Base-by-base conservation (phyloP, 1,284 basidiomycete species). In the Ceratobasidium sp. region DNA sequence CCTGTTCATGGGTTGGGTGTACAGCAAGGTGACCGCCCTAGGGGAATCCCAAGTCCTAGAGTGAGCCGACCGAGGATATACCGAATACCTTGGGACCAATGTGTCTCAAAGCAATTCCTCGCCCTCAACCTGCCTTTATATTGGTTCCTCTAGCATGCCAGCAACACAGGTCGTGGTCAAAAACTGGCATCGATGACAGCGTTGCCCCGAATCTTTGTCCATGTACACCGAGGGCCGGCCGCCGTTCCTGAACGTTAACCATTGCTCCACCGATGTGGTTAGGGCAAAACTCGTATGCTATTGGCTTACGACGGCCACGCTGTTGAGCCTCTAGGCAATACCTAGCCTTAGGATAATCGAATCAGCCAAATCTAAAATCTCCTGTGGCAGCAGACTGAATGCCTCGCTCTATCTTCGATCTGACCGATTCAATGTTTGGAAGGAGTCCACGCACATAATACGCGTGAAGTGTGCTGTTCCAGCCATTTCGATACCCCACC, bases 311-410 rank as follows among this genome's bases (percentile, higher is more conserved):
- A 29, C 37, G 32, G 19, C 54, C 61, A 62, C 22, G 61, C 61
- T 22, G 61, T n/a, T 22, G 32, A 44, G 57, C 29, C n/a, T 54
- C 49, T 25, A 61, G 44, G 17, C 19, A 22, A 46, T 46, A 61
- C 32, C 56, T 44, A 29, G 44, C 13, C 49, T 49, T 40, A 9
- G 32, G n/a, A 56, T 19, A 40, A 43, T 40, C 49, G 40, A n/a
- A 62, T 37, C 70, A 64, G 9, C 22, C 25, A 64, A 51, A 54
- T 56, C 11, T 32, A 74, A 43, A 22, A 32, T 8, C 71, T 32
- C 61, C 71, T 74, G 71, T 65, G 71, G 70, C 70, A 71, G 46
- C n/a, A 13, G 37, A 74, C 22, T 74, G 56, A 74, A 74, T 74
- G 51, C 46, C 44, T 64, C n/a, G 15, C 57, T 9, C 19, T 17